Conservation (phyloP, 129 eudicot genomes). For the Chrysanthemum lavandulifolium region DNA sequence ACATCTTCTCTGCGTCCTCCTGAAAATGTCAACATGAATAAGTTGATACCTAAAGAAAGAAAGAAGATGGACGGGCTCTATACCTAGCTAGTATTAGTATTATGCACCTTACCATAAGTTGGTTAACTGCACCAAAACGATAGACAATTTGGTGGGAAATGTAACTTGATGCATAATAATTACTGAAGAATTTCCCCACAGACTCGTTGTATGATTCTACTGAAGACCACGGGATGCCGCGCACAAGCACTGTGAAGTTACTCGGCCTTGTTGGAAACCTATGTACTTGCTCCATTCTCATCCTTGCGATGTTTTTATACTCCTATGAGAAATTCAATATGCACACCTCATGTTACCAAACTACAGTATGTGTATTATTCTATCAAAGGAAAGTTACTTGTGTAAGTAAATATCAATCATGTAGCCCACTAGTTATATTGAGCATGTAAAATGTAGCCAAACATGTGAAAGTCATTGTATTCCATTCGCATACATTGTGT, state of each 20-base stretch:
- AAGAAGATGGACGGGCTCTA: no score
- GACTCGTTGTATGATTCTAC: conserved; percentile 63
- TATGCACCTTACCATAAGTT: conserved; percentile 30
- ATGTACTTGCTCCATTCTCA: conserved; percentile 68
- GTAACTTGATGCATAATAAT: conserved; percentile 73
- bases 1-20: conserved; percentile 79
- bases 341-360: not conserved
- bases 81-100: not conserved
- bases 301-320: conserved; percentile 52
- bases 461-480: no score
- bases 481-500: no score
- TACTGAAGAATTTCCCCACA: conserved; percentile 62
- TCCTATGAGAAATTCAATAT: conserved; percentile 44
- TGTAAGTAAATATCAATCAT: no score
- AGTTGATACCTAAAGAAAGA: no score
- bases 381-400: not conserved
- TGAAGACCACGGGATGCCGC: conserved; percentile 78
- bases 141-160: conserved; percentile 84
- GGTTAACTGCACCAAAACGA: conserved; percentile 65
- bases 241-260: conserved; percentile 86
- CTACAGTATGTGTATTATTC: not conserved
- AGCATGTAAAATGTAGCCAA: no score
- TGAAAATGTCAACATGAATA: conserved; percentile 24
- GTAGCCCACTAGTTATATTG: no score
- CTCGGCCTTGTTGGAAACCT: conserved; percentile 59